phyloP scores from a whole-genome alignment of 2,329 filamentous ascomycete genomes.

The Talaromyces amestolkiae region DNA sequence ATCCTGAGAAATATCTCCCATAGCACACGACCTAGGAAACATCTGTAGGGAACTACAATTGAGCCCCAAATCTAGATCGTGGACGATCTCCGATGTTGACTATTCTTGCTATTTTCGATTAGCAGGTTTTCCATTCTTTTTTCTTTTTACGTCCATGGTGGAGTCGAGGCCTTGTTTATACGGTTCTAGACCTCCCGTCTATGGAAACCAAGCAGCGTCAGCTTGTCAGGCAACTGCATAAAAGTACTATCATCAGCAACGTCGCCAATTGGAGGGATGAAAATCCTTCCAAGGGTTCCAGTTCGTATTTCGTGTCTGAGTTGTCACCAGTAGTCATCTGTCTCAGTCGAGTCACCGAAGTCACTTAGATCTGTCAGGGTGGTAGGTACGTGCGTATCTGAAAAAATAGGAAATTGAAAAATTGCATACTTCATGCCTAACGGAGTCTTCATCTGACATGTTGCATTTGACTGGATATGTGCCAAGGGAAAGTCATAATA shows the following conservation, averaged over 20 bases:
- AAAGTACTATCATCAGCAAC: not conserved
- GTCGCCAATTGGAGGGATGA: not conserved
- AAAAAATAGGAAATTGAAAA: not conserved
- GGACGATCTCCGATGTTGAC: not conserved
- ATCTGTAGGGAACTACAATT: not conserved
- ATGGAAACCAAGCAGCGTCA: not conserved
- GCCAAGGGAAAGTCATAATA: not conserved
- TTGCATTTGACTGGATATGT: not conserved
- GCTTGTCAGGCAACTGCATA: not conserved
- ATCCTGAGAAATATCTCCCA: not conserved
- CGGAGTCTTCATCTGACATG: not conserved
- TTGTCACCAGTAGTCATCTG: not conserved
- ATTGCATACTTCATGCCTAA: not conserved
- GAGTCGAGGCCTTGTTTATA: not conserved
- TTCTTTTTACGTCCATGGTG: not conserved
- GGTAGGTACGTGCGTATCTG: no score
- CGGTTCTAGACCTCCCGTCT: constrained; percentile 6
- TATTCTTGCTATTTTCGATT: not conserved
- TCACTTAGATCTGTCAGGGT: no score
- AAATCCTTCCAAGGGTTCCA: not conserved
- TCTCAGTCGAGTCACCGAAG: not conserved
- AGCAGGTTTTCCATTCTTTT: not conserved
- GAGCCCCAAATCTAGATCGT: constrained; percentile 1
- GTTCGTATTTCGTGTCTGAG: not conserved
- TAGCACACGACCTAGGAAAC: not conserved